A percentile compares a stretch with the other conserved stretches of the same genome.
These are phyloP conservation scores for Bipolaris sorokiniana DNA, from an alignment of 2,329 filamentous ascomycete species.

Conservation along the genomic window DNA sequence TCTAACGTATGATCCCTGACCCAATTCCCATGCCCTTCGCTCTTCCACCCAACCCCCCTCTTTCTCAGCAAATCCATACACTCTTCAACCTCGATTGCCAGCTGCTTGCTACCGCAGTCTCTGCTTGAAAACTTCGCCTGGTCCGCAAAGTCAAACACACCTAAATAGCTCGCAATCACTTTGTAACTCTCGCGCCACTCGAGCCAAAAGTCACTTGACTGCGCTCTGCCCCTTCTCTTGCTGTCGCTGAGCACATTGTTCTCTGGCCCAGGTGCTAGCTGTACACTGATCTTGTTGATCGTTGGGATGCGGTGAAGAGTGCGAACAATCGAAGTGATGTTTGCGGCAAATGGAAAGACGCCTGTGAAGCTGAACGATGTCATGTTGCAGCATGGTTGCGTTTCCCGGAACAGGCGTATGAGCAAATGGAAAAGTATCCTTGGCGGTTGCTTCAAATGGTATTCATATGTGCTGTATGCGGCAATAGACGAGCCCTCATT, in stretches of 20 bases:
- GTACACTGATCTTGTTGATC: constrained; percentile 45
- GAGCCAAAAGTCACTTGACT: constrained; percentile 51
- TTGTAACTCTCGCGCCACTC: constrained; percentile 46
- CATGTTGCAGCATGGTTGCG: constrained; percentile 45
- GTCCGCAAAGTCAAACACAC: constrained; percentile 28
- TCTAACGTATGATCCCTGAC: constrained; percentile 26
- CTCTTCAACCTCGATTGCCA: constrained; percentile 33
- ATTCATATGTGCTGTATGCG: constrained; percentile 74
- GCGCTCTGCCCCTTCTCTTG: constrained; percentile 49
- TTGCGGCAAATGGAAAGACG: constrained; percentile 70
- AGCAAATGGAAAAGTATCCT: constrained; percentile 63
- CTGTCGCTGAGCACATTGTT: constrained; percentile 49
- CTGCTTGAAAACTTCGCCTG: constrained; percentile 30
- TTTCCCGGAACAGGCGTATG: constrained; percentile 35
- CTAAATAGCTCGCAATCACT: constrained; percentile 32
- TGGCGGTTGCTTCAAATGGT: constrained; percentile 68
- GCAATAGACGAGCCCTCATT: constrained; percentile 79
- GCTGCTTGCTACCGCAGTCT: constrained; percentile 29
- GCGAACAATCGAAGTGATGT: constrained; percentile 53
- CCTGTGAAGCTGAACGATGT: constrained; percentile 64
- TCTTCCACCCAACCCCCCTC: constrained; percentile 34
- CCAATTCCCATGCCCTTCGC: constrained; percentile 29
- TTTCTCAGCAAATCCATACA: constrained; percentile 30
- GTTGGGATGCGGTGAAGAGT: constrained; percentile 38
- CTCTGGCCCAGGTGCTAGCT: constrained; percentile 52